Base-by-base conservation (phyloP, 495 filamentous ascomycete genomes). In the Aspergillus nanangensis region DNA sequence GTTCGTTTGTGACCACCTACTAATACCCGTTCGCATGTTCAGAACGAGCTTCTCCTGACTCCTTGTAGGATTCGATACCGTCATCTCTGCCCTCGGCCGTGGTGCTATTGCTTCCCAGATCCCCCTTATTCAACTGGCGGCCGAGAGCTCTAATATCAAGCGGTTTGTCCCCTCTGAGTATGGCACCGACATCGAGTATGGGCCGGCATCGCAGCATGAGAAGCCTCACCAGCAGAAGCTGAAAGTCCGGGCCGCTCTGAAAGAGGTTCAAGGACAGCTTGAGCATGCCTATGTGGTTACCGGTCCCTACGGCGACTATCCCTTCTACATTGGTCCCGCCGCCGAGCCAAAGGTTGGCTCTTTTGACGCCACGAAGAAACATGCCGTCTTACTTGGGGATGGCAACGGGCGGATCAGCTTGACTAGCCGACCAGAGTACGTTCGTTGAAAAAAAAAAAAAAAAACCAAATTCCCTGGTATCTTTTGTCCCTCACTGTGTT, bases 141-240 rank as follows among this genome's bases (percentile, higher is more conserved):
- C 79, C 37, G 68, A 67, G 24, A 72, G 74, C 13, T 56, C 68
- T 1, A 66, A 57, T 32, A 77, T 89, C 15, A 72, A 79, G 48
- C 80, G 80, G 67, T 87, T 88, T 64, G 74, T 86, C 49, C 83
- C 84, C 4, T 84, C 79, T 15, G 84, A 88, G 56, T 88, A 83
- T 53, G 84, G 85, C 46, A 89, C 85, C 0, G 85, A 88, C 45
- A 82, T 88, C 50, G 82, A 83, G 56, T 83, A 87, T 53, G 65
- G 72, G 15, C 67, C 76, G 8, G 66, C 72, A 27, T 84, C 81
- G 42, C 72, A 71, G 18, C 38, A 62, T 24, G 85, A 87, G 62
- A 77, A 75, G 54, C 82, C 85, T 0, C 85, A 89, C 49, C 84
- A 87, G 61, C 63, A 74, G 53, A 88, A 89, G 60, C 72, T 87